Percentiles rank a stretch among this genome's conserved stretches.
Evolutionary conservation across 805 yeast genomes (phyloP).

Genomic region (Pichia sporocuriosa): DNA sequence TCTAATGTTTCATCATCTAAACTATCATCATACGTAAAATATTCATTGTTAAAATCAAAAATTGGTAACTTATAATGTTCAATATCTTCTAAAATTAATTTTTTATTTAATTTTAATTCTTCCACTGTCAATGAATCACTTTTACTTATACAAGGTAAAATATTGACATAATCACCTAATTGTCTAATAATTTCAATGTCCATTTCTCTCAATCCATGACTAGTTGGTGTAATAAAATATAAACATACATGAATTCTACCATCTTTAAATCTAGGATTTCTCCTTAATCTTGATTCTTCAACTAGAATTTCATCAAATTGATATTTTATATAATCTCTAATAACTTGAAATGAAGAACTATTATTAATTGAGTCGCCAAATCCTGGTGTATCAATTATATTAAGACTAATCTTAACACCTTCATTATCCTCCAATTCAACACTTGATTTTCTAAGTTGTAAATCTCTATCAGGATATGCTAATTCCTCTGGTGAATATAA

Average conservation of each 20-base stretch:
- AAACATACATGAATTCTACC: constrained; percentile 75
- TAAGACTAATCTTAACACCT: constrained; percentile 72
- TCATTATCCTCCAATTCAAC: constrained; percentile 85
- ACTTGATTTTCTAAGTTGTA: constrained; percentile 66
- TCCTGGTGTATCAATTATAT: constrained; percentile 78
- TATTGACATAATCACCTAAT: constrained; percentile 66
- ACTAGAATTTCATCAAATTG: constrained; percentile 78
- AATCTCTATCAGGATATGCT: constrained; percentile 39
- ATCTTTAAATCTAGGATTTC: constrained; percentile 81
- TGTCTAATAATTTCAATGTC: constrained; percentile 68
- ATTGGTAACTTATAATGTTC: constrained; percentile 63
- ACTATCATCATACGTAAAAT: constrained; percentile 27
- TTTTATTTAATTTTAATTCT: constrained; percentile 69
- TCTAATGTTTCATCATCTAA: constrained; percentile 28
- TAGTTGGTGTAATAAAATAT: constrained; percentile 66
- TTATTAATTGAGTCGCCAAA: constrained; percentile 73
- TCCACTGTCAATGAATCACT: constrained; percentile 69
- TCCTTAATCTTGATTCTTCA: constrained; percentile 73
- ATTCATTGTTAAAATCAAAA: constrained; percentile 69
- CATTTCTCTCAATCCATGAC: constrained; percentile 60
- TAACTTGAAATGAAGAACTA: constrained; percentile 55
- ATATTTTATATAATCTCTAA: constrained; percentile 73
- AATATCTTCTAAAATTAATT: constrained; percentile 70
- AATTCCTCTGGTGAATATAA: constrained; percentile 39
- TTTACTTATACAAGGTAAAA: constrained; percentile 76